These are phyloP conservation scores for Verruconis gallopava DNA, from an alignment of 2,329 filamentous ascomycete genomes.

Conservation along the genomic window DNA sequence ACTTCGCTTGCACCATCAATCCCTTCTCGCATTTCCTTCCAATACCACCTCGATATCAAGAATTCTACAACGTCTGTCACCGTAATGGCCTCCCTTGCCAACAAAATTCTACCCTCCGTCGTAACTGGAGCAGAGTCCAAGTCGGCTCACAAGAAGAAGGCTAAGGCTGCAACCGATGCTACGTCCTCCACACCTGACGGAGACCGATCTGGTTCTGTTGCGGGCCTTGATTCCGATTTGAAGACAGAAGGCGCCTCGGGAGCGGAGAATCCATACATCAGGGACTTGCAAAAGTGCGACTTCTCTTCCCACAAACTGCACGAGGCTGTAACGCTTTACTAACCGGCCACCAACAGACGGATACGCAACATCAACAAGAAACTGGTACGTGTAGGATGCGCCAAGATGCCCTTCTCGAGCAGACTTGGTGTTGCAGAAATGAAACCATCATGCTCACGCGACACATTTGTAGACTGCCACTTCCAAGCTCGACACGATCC, in stretches of 20 bases:
- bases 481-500: conserved; percentile 56
- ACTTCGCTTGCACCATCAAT: too few species aligned
- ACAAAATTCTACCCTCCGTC: conserved; percentile 48
- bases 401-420: neutral
- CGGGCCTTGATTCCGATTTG: conserved; percentile 15
- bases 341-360: too few species aligned
- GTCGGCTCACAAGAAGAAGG: conserved; percentile 41
- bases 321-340: too few species aligned
- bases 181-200: conserved; percentile 21
- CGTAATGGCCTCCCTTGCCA: conserved; percentile 53
- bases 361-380: conserved; percentile 92
- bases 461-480: conserved; percentile 44
- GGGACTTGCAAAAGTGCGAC: conserved; percentile 84
- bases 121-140: conserved; percentile 42
- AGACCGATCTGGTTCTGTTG: conserved; percentile 18
- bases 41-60: too few species aligned
- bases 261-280: conserved; percentile 65
- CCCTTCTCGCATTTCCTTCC: too few species aligned
- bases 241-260: conserved; percentile 46
- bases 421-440: too few species aligned
- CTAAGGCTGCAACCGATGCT: conserved; percentile 28
- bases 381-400: conserved; percentile 48
- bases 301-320: too few species aligned
- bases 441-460: neutral
- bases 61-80: too few species aligned